phyloP scores from a whole-genome alignment of 805 yeast species.

The Teunomyces lycoperdinae region DNA sequence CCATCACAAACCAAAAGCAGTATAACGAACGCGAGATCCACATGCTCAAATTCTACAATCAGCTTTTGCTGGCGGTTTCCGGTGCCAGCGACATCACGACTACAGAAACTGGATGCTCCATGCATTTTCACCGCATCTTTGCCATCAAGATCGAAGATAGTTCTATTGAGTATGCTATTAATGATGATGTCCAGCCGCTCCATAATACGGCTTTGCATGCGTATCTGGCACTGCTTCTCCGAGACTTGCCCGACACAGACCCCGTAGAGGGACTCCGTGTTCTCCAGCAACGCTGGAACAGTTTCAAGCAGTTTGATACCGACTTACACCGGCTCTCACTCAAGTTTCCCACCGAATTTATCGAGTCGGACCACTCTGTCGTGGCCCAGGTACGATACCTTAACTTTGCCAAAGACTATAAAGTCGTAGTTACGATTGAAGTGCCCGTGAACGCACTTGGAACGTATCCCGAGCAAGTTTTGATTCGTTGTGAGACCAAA shows the following conservation, averaged over 20 bases:
- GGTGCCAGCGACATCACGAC: conserved; percentile 17
- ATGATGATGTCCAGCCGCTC: neutral
- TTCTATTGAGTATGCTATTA: neutral
- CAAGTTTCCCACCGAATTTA: conserved; percentile 23
- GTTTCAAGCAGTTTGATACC: conserved; percentile 19
- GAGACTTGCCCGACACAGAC: neutral
- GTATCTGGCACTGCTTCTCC: neutral
- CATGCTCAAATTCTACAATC: conserved; percentile 18
- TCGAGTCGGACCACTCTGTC: conserved; percentile 6
- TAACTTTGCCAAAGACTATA: conserved; percentile 13
- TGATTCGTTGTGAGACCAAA: neutral
- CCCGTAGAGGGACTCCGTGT: neutral
- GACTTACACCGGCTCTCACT: conserved; percentile 30
- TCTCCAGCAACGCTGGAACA: neutral
- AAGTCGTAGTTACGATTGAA: conserved; percentile 6
- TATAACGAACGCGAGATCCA: conserved; percentile 21
- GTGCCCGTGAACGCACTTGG: conserved; percentile 2
- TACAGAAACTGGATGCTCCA: conserved; percentile 4
- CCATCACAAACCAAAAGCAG: conserved; percentile 12
- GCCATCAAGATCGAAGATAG: conserved; percentile 2
- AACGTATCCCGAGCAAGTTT: neutral
- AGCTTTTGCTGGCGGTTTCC: conserved; percentile 24
- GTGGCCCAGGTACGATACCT: conserved; percentile 15
- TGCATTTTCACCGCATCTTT: conserved; percentile 3
- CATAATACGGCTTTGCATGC: neutral